Evolutionary conservation across 768 basidiomycete genomes (phyloP), one percentile per base, ranked within the genome.

Genomic region (Asterophora lycoperdoides): DNA sequence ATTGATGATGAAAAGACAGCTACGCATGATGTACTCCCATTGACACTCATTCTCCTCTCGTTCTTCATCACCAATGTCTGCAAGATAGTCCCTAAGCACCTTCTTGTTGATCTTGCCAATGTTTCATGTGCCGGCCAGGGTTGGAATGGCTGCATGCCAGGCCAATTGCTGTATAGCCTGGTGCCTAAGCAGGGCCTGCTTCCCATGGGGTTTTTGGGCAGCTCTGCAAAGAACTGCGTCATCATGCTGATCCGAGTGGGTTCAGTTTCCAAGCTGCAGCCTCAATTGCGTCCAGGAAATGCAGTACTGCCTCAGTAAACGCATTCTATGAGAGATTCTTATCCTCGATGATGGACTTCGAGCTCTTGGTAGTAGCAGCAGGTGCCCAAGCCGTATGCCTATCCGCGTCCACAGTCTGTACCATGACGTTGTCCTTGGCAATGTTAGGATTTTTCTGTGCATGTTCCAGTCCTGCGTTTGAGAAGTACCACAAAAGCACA

Each of bases 401-500:
- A 14, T 47, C 35, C 2, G 40, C 15, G 5, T 33, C 28, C 4
- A 18, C 37, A 0, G 46, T 1, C 28, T 53, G 28, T 0, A 37
- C 28, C 8, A 57, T 17, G 0, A 54, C 47, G 1, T 46, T 46
- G 8, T 56, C 41, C 15, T 53, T 44, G 8, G 46, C 33, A 7
- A 35, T 20, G 3, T 19, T 8, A 30, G 30, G 14, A 19, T 33
- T 11, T 6, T 2, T 2, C n/a, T 17, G 5, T 0, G 59, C 52
- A 19, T 50, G 33, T 4, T 47, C 30, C 0, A 56, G 23, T 13
- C 56, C 56, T 3, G 17, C 17, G 17, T 57, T 60, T 9, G 56
- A 56, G 52, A 53, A 60, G 33, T 54, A 56, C 49, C 48, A 53
- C 10, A 56, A 26, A 9, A 14, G 10, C 32, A 54, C 43, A 33